phyloP scores from a whole-genome alignment of 208 protist genomes.

The Zelonia costaricensis region DNA sequence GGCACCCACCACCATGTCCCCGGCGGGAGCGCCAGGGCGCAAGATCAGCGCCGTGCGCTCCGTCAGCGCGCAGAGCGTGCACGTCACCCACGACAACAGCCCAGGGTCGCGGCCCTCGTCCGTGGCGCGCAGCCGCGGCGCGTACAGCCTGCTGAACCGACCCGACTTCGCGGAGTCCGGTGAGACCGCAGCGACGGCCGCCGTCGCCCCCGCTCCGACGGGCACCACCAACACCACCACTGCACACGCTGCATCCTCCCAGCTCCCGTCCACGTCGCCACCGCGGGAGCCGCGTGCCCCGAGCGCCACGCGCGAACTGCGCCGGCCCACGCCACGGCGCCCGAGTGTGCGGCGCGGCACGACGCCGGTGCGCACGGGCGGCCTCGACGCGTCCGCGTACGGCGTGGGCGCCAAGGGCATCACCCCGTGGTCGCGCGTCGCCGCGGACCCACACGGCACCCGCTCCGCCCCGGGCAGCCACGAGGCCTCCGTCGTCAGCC shows the following conservation, averaged over 20 bases:
- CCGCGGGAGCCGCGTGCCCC: background rate
- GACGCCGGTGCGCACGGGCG: no score
- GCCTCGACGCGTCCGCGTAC: background rate
- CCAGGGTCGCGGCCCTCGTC: background rate
- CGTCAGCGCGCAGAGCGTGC: background rate
- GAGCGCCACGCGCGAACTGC: background rate
- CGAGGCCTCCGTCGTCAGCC: background rate
- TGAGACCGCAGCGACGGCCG: background rate
- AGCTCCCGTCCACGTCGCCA: background rate
- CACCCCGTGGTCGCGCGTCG: background rate
- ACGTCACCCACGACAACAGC: background rate
- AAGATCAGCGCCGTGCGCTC: conserved; percentile 6
- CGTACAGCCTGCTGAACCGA: background rate
- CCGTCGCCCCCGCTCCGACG: no score
- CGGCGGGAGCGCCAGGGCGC: background rate
- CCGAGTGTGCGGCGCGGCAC: background rate
- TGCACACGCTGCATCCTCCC: no score
- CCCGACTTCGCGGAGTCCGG: background rate
- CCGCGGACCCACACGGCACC: background rate
- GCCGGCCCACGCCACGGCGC: background rate
- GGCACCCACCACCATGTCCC: conserved; percentile 7
- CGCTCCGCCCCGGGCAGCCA: background rate
- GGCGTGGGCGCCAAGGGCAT: background rate
- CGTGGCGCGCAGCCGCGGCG: conserved; percentile 4
- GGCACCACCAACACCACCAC: no score